Evolutionary conservation across 805 yeast species (phyloP).

Genomic region (Tetrapisispora fleetii): DNA sequence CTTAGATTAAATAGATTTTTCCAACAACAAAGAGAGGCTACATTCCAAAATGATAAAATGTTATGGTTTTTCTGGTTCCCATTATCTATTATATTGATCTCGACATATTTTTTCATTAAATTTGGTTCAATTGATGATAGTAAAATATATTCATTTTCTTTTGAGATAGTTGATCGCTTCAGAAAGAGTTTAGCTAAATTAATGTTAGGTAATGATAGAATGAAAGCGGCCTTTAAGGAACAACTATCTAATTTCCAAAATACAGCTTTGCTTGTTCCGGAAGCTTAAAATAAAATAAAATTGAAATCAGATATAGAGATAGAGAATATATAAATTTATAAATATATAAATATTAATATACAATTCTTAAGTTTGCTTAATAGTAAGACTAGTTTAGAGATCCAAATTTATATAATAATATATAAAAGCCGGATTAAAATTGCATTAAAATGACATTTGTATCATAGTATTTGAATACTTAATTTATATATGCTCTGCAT

Average conservation of each 20-base stretch:
- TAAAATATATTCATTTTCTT: conserved; percentile 17
- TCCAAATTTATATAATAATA: too few species aligned
- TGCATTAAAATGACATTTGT: too few species aligned
- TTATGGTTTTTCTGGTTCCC: conserved; percentile 89
- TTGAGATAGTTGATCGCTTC: conserved; percentile 31
- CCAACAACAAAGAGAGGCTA: conserved; percentile 32
- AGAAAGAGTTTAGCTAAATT: conserved; percentile 39
- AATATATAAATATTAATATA: not conserved
- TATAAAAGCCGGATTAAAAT: too few species aligned
- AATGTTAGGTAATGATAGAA: conserved; percentile 44
- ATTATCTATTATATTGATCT: conserved; percentile 45
- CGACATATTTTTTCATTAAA: conserved; percentile 34
- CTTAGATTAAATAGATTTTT: conserved; percentile 31
- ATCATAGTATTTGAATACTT: too few species aligned
- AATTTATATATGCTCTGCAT: not conserved
- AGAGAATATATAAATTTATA: too few species aligned
- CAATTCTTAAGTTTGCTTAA: too few species aligned
- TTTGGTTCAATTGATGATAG: conserved; percentile 30
- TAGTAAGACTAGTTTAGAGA: too few species aligned
- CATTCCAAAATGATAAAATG: conserved; percentile 65
- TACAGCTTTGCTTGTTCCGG: conserved; percentile 7
- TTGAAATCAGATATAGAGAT: too few species aligned
- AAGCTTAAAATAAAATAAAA: too few species aligned
- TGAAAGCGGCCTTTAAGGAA: conserved; percentile 35
- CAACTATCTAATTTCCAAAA: conserved; percentile 23